These are phyloP conservation scores for Lentinus brumalis DNA, from an alignment of 768 basidiomycete species.

Conservation along the genomic window DNA sequence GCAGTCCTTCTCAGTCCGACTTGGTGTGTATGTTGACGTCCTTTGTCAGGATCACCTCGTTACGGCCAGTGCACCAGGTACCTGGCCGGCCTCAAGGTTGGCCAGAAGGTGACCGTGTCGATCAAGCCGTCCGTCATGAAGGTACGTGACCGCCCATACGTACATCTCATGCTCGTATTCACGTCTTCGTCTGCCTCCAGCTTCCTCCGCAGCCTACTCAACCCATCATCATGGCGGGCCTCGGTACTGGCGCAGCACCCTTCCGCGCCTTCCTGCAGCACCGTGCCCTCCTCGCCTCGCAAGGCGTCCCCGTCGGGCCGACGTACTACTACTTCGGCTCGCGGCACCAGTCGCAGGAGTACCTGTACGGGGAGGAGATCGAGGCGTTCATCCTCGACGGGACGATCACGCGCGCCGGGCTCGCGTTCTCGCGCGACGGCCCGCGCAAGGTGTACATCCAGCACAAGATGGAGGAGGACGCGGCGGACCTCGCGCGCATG, in stretches of 20 bases:
- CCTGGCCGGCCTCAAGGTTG: conserved; percentile 78
- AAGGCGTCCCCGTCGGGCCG: conserved; percentile 84
- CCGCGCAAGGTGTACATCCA: conserved; percentile 97
- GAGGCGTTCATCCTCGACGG: conserved; percentile 89
- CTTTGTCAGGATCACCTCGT: conserved; percentile 59
- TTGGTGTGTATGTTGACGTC: neutral
- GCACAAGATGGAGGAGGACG: conserved; percentile 96
- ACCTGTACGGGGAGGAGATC: conserved; percentile 95
- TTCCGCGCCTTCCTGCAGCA: conserved; percentile 99
- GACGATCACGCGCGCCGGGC: conserved; percentile 84
- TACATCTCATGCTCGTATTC: conserved; percentile 8
- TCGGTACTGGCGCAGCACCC: conserved; percentile 97
- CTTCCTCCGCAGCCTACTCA: conserved; percentile 82
- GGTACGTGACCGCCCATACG: conserved; percentile 43
- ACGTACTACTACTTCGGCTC: conserved; percentile 99
- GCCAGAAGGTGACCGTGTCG: conserved; percentile 94
- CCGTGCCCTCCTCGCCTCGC: conserved; percentile 77
- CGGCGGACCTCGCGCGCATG: conserved; percentile 71
- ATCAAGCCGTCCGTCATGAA: conserved; percentile 99
- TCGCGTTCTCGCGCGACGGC: conserved; percentile 96
- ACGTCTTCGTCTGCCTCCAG: conserved; percentile 39
- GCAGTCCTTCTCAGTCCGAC: conserved; percentile 24
- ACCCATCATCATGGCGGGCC: conserved; percentile 97
- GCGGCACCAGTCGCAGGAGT: conserved; percentile 92
- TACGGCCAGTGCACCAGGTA: conserved; percentile 98